Percentiles rank a stretch among this genome's conserved stretches.
Conservation (phyloP, 2,329 filamentous ascomycete species). For the Zymoseptoria tritici region DNA sequence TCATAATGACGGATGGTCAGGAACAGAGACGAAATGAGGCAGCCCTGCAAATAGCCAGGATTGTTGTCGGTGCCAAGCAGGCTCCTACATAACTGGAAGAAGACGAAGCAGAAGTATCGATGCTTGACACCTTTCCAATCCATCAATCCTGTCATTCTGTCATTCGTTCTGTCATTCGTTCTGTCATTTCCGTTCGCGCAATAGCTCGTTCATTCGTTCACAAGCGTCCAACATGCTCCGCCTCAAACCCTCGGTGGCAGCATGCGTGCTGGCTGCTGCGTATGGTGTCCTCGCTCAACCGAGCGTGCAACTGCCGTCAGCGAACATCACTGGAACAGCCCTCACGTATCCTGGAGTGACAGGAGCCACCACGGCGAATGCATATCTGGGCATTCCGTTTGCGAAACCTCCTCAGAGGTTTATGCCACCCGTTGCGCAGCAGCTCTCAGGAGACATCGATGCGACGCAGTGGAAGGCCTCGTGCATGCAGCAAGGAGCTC, state of each 20-base stretch:
- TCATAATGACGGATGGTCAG: neutral
- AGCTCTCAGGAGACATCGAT: neutral
- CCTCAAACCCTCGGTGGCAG: neutral
- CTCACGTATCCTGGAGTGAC: neutral
- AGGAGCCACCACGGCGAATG: neutral
- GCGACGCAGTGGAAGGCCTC: neutral
- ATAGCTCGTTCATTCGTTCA: neutral
- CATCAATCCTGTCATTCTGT: neutral
- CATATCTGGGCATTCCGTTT: conserved; percentile 3
- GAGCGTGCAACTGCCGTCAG: neutral
- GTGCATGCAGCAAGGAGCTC: neutral
- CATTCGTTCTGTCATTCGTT: neutral
- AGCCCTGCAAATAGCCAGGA: neutral
- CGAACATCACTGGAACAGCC: neutral
- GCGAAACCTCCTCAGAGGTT: neutral
- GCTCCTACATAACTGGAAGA: neutral
- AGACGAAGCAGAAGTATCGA: neutral
- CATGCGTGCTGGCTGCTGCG: neutral
- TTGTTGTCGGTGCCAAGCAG: neutral
- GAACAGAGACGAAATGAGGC: neutral
- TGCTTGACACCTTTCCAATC: neutral
- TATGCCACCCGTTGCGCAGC: neutral
- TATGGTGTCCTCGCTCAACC: neutral
- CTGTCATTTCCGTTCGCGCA: no score
- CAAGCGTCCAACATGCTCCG: neutral